phyloP scores from a whole-genome alignment of 225 moss, liverwort and hornwort genomes.

The Anthoceros angustus region DNA sequence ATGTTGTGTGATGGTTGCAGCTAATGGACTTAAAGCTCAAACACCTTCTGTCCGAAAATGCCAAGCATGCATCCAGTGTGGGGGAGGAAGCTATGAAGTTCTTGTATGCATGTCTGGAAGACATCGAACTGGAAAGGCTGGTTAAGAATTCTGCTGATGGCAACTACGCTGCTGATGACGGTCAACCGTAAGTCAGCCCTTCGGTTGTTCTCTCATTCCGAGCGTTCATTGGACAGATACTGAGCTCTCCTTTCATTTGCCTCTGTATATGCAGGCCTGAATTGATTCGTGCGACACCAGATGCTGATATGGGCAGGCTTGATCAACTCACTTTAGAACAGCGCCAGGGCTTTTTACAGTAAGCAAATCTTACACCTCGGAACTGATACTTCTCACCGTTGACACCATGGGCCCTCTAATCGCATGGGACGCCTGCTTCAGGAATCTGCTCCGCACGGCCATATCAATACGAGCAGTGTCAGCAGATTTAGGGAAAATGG shows the following conservation, averaged over 20 bases:
- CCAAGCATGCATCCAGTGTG: constrained; percentile 13
- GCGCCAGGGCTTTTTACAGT: constrained; percentile 48
- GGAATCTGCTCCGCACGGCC: constrained; percentile 32
- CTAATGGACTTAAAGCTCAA: constrained; percentile 7
- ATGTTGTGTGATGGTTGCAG: neutral
- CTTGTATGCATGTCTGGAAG: constrained; percentile 75
- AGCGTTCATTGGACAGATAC: neutral
- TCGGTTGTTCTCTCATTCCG: neutral
- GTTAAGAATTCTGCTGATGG: constrained; percentile 21
- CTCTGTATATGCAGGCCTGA: constrained; percentile 17
- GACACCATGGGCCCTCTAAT: neutral
- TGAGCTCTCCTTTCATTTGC: neutral
- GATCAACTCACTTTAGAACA: constrained; percentile 50
- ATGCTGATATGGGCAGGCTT: constrained; percentile 23
- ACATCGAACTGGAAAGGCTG: constrained; percentile 65
- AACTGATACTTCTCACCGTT: neutral
- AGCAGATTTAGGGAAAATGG: constrained; percentile 23
- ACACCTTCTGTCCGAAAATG: constrained; percentile 10
- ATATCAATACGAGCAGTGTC: constrained; percentile 28
- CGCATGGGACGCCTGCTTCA: constrained; percentile 4
- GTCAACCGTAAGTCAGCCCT: too few relatives aligned
- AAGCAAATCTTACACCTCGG: constrained; percentile 7
- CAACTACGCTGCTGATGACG: constrained; percentile 17
- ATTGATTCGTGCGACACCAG: constrained; percentile 5
- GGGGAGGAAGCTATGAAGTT: constrained; percentile 76